Evolutionary conservation across 345 rosid genomes (phyloP).

Genomic region (Angophora floribunda): DNA sequence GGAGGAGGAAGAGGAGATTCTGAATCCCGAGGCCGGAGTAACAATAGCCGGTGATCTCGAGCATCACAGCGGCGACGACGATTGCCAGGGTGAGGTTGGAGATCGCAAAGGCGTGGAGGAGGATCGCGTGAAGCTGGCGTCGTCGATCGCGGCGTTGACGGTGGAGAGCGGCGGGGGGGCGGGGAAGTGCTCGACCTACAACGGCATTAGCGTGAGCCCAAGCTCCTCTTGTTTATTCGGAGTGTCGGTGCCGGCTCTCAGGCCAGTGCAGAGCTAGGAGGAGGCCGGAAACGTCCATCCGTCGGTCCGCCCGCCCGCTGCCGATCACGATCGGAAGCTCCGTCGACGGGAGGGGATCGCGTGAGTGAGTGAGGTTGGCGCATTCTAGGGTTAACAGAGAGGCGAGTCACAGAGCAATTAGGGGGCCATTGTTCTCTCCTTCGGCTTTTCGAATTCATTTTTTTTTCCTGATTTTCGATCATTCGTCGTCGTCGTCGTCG

Average conservation of each 20-base stretch:
- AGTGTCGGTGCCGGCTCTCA: not conserved
- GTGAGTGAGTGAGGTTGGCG: not conserved
- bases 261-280: slow-evolving; percentile 1
- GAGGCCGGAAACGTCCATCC: not conserved
- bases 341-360: not conserved
- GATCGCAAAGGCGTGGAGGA: not conserved
- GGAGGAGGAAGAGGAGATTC: not conserved
- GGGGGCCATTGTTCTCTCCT: not conserved
- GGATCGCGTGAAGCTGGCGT: not conserved
- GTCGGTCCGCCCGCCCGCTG: too few species aligned
- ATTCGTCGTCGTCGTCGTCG: not conserved
- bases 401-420: not conserved
- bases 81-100: not conserved
- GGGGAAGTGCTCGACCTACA: not conserved
- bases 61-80: not conserved
- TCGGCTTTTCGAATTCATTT: not conserved
- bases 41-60: not conserved
- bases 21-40: not conserved
- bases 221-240: not conserved
- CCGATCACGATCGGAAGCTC: not conserved
- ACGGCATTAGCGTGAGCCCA: not conserved
- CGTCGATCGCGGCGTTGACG: not conserved
- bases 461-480: not conserved
- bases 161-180: not conserved
- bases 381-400: not conserved